Evolutionary conservation across 148 eudicot genomes (phyloP).

Genomic region (Mesembryanthemum crystallinum): DNA sequence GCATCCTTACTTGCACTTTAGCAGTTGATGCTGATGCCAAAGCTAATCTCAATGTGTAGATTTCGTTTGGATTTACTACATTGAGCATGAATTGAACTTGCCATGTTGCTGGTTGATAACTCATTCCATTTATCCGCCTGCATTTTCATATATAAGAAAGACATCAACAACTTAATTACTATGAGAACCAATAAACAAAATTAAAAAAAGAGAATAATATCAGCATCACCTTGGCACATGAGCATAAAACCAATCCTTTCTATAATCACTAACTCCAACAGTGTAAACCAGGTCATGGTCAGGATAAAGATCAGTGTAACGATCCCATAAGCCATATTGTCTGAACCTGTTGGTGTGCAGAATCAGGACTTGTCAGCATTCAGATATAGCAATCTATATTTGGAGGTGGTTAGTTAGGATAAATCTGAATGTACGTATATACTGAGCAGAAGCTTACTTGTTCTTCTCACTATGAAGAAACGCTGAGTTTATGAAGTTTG

Average conservation of each 20-base stretch:
- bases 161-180: not conserved
- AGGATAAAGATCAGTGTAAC: slow-evolving; percentile 56
- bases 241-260: slow-evolving; percentile 60
- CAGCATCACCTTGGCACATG: slow-evolving; percentile 49
- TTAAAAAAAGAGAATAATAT: not conserved
- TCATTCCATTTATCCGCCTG: slow-evolving; percentile 31
- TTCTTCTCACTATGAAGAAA: slow-evolving; percentile 19
- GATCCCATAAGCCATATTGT: slow-evolving; percentile 71
- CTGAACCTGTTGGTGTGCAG: slow-evolving; percentile 44
- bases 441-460: slow-evolving; percentile 28
- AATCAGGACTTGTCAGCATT: not conserved
- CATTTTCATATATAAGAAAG: not conserved
- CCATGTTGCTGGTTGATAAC: slow-evolving; percentile 53
- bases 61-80: slow-evolving; percentile 17
- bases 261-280: slow-evolving; percentile 48
- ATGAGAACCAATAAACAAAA: not conserved
- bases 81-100: slow-evolving; percentile 32
- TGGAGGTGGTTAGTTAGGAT: not conserved
- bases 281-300: slow-evolving; percentile 43
- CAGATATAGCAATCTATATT: not conserved
- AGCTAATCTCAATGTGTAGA: slow-evolving; percentile 47
- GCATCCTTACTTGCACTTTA: slow-evolving; percentile 39
- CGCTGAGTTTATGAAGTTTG: slow-evolving; percentile 29
- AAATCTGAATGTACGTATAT: not conserved
- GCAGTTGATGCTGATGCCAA: slow-evolving; percentile 44